A percentile compares a stretch with the other conserved stretches of the same genome.
These are phyloP conservation scores for Trichoderma semiorbis DNA, from an alignment of 2,329 filamentous ascomycete species.

Conservation along the genomic window DNA sequence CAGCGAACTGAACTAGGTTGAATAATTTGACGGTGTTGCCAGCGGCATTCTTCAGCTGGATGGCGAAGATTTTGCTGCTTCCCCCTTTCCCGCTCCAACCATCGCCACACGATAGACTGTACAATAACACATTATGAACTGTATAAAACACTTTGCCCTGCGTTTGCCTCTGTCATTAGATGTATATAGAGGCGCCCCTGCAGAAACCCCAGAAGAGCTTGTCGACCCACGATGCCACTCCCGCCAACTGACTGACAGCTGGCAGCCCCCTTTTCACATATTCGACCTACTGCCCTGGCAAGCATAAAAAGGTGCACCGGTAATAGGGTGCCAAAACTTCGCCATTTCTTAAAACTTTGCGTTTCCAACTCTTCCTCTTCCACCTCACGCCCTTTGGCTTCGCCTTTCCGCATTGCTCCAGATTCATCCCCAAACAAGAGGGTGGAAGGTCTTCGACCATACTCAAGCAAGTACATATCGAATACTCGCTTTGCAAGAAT, in stretches of 20 bases:
- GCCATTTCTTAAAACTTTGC: neutral
- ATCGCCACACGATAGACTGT: neutral
- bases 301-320: neutral
- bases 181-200: neutral
- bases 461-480: neutral
- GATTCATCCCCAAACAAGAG: neutral
- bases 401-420: neutral
- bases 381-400: neutral
- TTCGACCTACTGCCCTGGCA: neutral
- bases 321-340: neutral
- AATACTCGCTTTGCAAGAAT: neutral
- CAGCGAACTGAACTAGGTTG: constrained; percentile 8
- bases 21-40: neutral
- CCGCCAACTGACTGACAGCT: neutral
- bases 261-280: neutral
- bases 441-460: neutral
- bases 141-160: neutral
- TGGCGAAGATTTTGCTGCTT: neutral
- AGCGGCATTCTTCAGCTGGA: neutral
- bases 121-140: neutral
- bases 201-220: neutral
- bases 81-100: neutral
- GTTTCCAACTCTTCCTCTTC: neutral
- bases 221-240: neutral
- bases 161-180: neutral